Percentiles rank a stretch among this genome's conserved stretches.
Conservation (phyloP, 2,329 filamentous ascomycete species). For the Colletotrichum karsti region DNA sequence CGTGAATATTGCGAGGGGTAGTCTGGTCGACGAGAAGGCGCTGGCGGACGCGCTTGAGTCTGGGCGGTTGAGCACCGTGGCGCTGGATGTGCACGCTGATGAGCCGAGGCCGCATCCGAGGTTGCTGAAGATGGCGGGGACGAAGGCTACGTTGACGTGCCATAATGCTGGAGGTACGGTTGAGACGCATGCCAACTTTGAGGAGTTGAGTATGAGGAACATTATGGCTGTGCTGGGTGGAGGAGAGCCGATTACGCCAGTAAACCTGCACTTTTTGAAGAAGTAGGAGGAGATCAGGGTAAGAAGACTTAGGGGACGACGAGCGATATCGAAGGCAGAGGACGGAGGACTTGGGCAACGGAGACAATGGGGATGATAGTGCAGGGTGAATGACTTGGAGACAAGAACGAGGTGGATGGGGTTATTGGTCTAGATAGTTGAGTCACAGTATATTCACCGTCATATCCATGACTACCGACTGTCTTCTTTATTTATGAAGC, state of each 20-base stretch:
- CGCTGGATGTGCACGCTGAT: constrained; percentile 70
- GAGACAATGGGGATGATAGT: too few relatives aligned
- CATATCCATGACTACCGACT: too few relatives aligned
- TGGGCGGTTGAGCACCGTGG: constrained; percentile 59
- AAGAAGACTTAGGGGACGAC: too few relatives aligned
- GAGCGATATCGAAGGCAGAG: too few relatives aligned
- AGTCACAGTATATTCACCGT: too few relatives aligned
- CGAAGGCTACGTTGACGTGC: constrained; percentile 67
- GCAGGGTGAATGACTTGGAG: too few relatives aligned
- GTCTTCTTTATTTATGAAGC: too few relatives aligned
- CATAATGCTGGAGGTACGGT: constrained; percentile 75
- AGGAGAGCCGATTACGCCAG: constrained; percentile 63
- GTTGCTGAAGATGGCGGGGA: constrained; percentile 48
- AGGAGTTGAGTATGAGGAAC: constrained; percentile 73
- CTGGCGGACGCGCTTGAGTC: constrained; percentile 65
- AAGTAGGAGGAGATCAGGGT: background rate
- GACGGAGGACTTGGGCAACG: too few relatives aligned
- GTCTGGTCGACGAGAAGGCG: constrained; percentile 71
- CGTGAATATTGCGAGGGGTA: constrained; percentile 73
- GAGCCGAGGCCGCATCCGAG: constrained; percentile 64
- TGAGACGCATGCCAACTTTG: constrained; percentile 72
- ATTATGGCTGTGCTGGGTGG: constrained; percentile 66
- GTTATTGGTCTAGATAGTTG: too few relatives aligned
- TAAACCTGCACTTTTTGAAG: constrained; percentile 66
- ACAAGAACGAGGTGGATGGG: too few relatives aligned